These are phyloP conservation scores for Strobilomyces confusus DNA, from an alignment of 768 basidiomycete species.

Conservation along the genomic window DNA sequence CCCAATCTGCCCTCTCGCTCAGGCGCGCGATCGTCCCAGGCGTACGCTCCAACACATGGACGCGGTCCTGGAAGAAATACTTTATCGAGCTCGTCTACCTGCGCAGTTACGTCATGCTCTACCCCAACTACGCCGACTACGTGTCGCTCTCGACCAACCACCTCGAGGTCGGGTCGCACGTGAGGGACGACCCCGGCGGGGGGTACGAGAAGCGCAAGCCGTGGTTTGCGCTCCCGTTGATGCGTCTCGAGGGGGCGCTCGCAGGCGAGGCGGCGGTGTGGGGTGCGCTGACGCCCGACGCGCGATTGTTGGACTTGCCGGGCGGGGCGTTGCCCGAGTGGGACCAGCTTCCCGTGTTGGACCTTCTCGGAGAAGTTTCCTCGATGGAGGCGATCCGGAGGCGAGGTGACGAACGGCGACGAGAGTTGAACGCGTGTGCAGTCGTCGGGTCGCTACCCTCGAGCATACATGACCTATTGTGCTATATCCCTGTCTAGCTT, in stretches of 20 bases:
- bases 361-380: constrained; percentile 53
- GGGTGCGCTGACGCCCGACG: constrained; percentile 1
- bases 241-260: constrained; percentile 37
- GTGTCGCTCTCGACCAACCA: constrained; percentile 86
- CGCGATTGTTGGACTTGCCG: constrained; percentile 57
- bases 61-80: constrained; percentile 82
- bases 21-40: constrained; percentile 57
- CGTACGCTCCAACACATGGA: constrained; percentile 80
- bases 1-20: constrained; percentile 36
- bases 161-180: constrained; percentile 80
- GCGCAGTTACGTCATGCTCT: constrained; percentile 83
- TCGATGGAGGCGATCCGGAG: constrained; percentile 34
- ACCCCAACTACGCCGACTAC: constrained; percentile 75
- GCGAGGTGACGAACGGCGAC: constrained; percentile 32
- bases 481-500: constrained; percentile 10
- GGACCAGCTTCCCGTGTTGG: constrained; percentile 60
- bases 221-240: constrained; percentile 67
- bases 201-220: constrained; percentile 52
- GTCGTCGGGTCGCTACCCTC: constrained; percentile 12
- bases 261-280: constrained; percentile 4
- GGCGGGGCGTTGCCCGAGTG: constrained; percentile 47
- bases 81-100: constrained; percentile 84
- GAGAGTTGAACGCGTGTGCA: constrained; percentile 33
- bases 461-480: constrained; percentile 26
- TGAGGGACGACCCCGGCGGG: constrained; percentile 49